Base-by-base conservation (phyloP, 2,329 filamentous ascomycete genomes). In the Pseudophaeomoniella oleicola region DNA sequence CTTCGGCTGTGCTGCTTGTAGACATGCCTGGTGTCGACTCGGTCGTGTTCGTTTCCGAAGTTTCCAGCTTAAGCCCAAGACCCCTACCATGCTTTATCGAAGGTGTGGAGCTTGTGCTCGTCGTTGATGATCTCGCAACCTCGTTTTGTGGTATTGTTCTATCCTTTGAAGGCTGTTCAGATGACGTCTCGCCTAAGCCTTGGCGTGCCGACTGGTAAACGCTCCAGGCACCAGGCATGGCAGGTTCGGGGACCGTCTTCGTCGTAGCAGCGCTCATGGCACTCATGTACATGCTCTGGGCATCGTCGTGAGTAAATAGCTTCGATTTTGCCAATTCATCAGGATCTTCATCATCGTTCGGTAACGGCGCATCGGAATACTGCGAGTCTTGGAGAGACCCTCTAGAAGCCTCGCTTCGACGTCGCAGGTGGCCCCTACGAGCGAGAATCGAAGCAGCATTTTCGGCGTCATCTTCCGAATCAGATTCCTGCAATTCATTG, bases 251-350 rank as follows among this genome's bases (percentile, higher is more conserved):
- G 35, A 47, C 50, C 17, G 41, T 44, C 36, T 41, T 47, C 14
- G 39, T 43, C 16, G 55, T 52, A 6, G 51, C 52, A 27, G 59
- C 56, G 39, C 68, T 73, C 38, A 75, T 60, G 9, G 71, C 74
- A 49, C 75, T 67, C 62, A 67, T 63, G 39, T 67, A 67, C 54
- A 67, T 59, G 43, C 63, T 67, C 38, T 64, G 56, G n/a, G 64
- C 64, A 46, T 67, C 62, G 39, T 66, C 62, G 38, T 62, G 59
- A 30, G 59, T 62, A 39, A 65, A 67, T 32, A 64, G 45, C 42
- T 52, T 63, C 3, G 64, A 67, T 39, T 64, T 56, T 4, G 57
- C 53, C n/a, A 67, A 54, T 18, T 63, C 56, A 33, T 55, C 55
- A 12, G 15, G 18, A n/a, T 27, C 22, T n/a, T n/a, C n/a, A 27